phyloP scores from a whole-genome alignment of 73 alveolate genomes.

The Effrenium voratum region DNA sequence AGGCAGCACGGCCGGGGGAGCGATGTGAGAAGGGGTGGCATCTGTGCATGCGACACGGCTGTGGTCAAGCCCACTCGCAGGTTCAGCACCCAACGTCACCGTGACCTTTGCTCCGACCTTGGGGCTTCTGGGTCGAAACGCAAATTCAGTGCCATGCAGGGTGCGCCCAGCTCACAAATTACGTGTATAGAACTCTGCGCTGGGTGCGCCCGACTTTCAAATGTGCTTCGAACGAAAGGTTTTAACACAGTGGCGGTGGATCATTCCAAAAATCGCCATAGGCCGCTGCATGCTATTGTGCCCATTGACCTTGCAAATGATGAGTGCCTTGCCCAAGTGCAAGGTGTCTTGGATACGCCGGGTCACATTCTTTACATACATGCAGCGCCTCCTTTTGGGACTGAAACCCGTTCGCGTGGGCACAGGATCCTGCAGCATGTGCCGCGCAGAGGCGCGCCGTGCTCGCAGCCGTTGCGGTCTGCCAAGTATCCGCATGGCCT shows the following conservation, averaged over 20 bases:
- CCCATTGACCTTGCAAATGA: conserved; percentile 24
- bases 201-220: conserved; percentile 18
- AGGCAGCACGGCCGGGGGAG: not conserved
- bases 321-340: not conserved
- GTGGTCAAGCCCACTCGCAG: conserved; percentile 3
- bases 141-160: not conserved
- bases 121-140: not conserved
- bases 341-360: not conserved
- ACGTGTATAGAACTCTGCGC: conserved; percentile 12
- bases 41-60: not conserved
- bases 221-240: not conserved
- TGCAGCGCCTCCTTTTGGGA: not conserved
- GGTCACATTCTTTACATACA: not conserved
- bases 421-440: not conserved
- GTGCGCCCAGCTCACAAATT: not conserved
- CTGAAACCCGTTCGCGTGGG: not conserved
- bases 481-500: not conserved
- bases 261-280: not conserved
- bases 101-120: not conserved
- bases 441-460: not conserved
- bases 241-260: conserved; percentile 1
- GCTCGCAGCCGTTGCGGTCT: not conserved
- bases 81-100: not conserved
- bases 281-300: not conserved
- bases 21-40: conserved; percentile 29